Percentiles rank a stretch among this genome's conserved stretches.
These are phyloP conservation scores for Mitragyna speciosa DNA, from an alignment of 257 asterid genomes.

Conservation along the genomic window DNA sequence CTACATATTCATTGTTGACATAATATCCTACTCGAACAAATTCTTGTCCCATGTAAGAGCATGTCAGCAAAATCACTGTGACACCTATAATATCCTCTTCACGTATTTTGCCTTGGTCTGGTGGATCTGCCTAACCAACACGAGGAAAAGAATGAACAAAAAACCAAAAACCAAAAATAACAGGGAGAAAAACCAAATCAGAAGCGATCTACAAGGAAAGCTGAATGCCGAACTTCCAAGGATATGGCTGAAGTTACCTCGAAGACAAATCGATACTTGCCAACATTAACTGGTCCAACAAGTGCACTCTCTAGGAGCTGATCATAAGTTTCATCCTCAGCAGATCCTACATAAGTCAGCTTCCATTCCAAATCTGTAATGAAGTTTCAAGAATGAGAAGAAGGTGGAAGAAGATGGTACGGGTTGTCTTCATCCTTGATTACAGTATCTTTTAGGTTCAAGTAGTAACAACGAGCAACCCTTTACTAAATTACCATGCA, in stretches of 20 bases:
- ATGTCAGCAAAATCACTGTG: slow-evolving; percentile 83
- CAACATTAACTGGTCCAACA: slow-evolving; percentile 96
- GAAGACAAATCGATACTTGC: slow-evolving; percentile 84
- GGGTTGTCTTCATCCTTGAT: no score
- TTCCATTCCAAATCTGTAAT: slow-evolving; percentile 96
- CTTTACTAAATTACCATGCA: no score
- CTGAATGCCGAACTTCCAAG: neutral
- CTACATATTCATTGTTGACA: slow-evolving; percentile 85
- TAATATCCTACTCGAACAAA: slow-evolving; percentile 92
- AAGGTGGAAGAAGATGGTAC: no score
- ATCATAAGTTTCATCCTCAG: slow-evolving; percentile 94
- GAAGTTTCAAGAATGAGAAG: neutral
- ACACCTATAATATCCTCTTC: slow-evolving; percentile 96
- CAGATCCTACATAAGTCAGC: slow-evolving; percentile 94
- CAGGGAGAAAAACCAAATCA: neutral
- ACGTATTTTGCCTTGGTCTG: slow-evolving; percentile 89
- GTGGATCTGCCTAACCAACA: slow-evolving; percentile 76
- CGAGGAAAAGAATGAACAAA: no score
- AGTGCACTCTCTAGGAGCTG: slow-evolving; percentile 94
- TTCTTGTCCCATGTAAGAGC: slow-evolving; percentile 93
- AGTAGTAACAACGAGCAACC: no score
- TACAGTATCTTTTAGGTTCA: no score
- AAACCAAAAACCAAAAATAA: neutral
- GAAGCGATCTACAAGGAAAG: no score
- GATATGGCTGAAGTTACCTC: slow-evolving; percentile 49